Evolutionary conservation across 2,329 filamentous ascomycete genomes (phyloP).

Genomic region (Balansia obtecta): DNA sequence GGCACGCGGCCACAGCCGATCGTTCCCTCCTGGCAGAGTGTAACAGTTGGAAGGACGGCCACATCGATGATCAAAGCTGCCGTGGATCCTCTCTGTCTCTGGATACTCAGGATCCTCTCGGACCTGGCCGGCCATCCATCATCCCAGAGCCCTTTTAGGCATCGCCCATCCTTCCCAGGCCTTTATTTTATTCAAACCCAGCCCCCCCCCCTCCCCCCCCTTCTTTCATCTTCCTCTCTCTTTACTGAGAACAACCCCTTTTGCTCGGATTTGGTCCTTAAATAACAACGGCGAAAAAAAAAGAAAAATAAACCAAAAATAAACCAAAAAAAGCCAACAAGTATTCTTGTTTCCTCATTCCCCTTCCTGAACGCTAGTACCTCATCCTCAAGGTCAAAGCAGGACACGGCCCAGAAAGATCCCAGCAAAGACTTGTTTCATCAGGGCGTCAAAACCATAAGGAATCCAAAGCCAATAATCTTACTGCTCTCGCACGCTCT

Average conservation of each 20-base stretch:
- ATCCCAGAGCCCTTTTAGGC: conserved; percentile 5
- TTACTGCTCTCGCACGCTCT: not conserved
- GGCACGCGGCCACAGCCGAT: conserved; percentile 10
- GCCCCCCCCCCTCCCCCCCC: conserved; percentile 3
- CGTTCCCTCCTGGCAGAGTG: not conserved
- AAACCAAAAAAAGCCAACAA: not conserved
- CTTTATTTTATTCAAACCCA: conserved; percentile 5
- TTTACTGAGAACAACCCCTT: not conserved
- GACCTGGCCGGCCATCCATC: not conserved
- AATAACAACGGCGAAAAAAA: not conserved
- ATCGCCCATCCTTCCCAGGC: conserved; percentile 3
- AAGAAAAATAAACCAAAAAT: not conserved
- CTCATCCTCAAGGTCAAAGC: too few relatives aligned
- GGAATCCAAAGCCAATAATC: not conserved
- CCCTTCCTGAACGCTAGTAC: too few relatives aligned
- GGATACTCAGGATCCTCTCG: conserved; percentile 1
- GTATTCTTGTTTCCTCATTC: not conserved
- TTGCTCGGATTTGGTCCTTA: not conserved
- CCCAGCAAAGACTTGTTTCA: not conserved
- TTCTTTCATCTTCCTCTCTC: not conserved
- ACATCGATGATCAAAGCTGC: conserved; percentile 7
- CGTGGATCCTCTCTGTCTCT: not conserved
- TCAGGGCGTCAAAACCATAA: not conserved
- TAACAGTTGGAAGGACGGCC: not conserved
- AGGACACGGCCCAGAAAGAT: not conserved